Evolutionary conservation across 495 filamentous ascomycete species (phyloP), one percentile per base, ranked within the genome.

Genomic region (Penicilliopsis zonata): DNA sequence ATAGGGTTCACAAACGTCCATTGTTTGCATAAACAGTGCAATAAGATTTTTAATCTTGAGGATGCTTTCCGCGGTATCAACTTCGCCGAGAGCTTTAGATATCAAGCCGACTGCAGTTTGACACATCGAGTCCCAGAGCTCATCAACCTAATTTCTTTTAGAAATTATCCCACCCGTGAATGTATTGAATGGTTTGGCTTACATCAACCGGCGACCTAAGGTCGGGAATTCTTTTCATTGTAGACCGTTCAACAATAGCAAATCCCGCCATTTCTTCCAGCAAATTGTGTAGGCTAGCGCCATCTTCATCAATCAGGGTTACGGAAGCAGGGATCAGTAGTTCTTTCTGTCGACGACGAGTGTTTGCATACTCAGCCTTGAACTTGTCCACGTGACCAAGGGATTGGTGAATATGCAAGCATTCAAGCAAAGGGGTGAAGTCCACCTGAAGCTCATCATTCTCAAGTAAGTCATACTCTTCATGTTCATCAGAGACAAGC

Each of bases 91-190:
- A 8, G 86, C 80, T 38, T 72, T 80, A 0, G 76, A 74, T 40
- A 92, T 88, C 21, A 94, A 61, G 14, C 61, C 68, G 34, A 94
- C 82, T 4, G 85, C 80, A 14, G 74, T 74, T 45, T 92, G 82
- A 45, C 87, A 96, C 85, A 95, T 88, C 0, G 87, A 94, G 48
- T 95, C 87, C 90, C 90, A 99, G 4, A 99, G 68, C 50, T 94
- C 87, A 46, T 96, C 88, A 30, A 94, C 81, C 82, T 88, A 38
- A n/a, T 16, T 25, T 8, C 9, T 12, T 25, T 14, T 17, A 28
- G 28, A 33, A 37, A 23, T 29, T 31, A 33, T 30, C 15, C 12
- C 27, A 16, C 21, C 18, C 42, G 28, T n/a, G 2, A 3, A 31
- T 4, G 13, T 9, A 30, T 15, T 31, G 6, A 5, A 21, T 20